Conservation (phyloP, 805 yeast species). For the Zygotorulaspora danielsina region DNA sequence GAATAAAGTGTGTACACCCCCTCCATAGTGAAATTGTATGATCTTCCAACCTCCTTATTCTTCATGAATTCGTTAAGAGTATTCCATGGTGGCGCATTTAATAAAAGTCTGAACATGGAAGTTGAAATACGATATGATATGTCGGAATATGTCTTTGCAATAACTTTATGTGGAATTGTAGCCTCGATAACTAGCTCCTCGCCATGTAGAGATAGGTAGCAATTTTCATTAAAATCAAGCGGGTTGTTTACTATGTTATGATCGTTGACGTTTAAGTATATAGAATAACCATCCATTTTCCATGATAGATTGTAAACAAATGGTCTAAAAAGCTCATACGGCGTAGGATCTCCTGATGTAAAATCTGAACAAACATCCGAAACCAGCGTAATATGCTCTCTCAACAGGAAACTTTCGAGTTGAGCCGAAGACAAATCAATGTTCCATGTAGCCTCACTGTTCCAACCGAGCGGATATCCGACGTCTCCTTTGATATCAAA, state of each 20-base stretch:
- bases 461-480: conserved; percentile 78
- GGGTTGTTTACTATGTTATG: conserved; percentile 87
- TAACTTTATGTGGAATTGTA: conserved; percentile 55
- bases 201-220: conserved; percentile 71
- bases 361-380: conserved; percentile 76
- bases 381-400: conserved; percentile 76
- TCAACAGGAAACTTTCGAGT: conserved; percentile 57
- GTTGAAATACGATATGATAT: conserved; percentile 51
- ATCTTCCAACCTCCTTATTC: conserved; percentile 60
- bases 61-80: conserved; percentile 70
- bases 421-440: conserved; percentile 51
- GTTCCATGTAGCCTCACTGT: conserved; percentile 67
- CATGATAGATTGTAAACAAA: conserved; percentile 58
- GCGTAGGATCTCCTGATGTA: conserved; percentile 61
- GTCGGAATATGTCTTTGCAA: conserved; percentile 48
- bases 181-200: conserved; percentile 45
- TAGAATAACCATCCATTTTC: conserved; percentile 51
- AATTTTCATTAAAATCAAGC: conserved; percentile 74
- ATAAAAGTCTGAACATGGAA: conserved; percentile 53
- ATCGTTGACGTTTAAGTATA: conserved; percentile 79
- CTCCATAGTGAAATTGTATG: conserved; percentile 52
- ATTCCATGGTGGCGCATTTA: conserved; percentile 91
- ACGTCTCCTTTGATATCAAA: conserved; percentile 54
- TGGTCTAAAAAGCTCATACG: conserved; percentile 76
- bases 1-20: conserved; percentile 66